Base-by-base conservation (phyloP, 2,329 filamentous ascomycete genomes). In the Stemphylium vesicarium region DNA sequence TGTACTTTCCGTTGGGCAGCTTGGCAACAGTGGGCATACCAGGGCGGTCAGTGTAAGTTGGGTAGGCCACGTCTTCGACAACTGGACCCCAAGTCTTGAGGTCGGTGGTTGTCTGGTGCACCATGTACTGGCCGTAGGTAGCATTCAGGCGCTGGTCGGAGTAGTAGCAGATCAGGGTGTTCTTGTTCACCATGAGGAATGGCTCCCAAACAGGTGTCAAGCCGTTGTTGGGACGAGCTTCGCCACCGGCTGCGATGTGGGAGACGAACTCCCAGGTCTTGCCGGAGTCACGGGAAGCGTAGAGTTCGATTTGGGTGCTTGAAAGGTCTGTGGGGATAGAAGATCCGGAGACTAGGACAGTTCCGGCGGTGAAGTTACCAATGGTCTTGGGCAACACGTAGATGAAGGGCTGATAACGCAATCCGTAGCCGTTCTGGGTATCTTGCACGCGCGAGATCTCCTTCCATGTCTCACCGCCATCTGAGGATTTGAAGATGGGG, bases 171-270 rank as follows among this genome's bases (percentile, higher is more conserved):
- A 90, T 81, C 15, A 91, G 75, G 46, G 84, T 78, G 48, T 83
- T 80, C 51, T 88, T 75, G 69, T 86, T 81, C 39, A 81, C 77
- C 69, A 82, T 81, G 37, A 91, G 74, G 71, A 88, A 90, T 0
- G 88, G 88, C 71, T 91, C 89, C 88, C 88, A 91, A 16, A 91
- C 85, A 0, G 88, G 86, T 0, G 86, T 88, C 33, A 85, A 71
- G 1, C 85, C 88, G 65, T 91, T 89, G 65, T 84, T 81, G 3
- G 87, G 83, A 0, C 78, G 65, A 2, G 87, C 86, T 41, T 80
- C 79, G n/a, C 86, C 86, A 31, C 88, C 88, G 1, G 78, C 75
- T 0, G 87, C 88, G 39, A 91, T 83, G 60, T 85, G 82, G 54
- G 84, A 87, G 47, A 90, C 82, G 61, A 90, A 91, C 24, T 83